Base-by-base conservation (phyloP, 306 rosid genomes). In the Vigna trinervia region DNA sequence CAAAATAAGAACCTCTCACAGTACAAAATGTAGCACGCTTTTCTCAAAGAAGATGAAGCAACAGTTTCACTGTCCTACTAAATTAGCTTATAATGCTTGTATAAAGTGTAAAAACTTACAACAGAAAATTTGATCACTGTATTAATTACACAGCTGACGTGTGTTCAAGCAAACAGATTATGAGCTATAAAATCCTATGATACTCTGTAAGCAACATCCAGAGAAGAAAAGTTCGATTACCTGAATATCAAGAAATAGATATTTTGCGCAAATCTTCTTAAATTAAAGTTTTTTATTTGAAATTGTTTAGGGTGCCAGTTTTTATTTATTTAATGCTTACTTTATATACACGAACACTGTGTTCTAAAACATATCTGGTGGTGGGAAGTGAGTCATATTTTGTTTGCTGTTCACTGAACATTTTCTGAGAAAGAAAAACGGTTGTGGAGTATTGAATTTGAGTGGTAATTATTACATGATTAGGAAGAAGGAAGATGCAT, bases 401-500 rank as follows among this genome's bases (percentile, higher is more conserved):
- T 54, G 4, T 22, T 23, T 57, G 62, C 11, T 57, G 63, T 23
- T 57, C 1, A 23, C 0, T 12, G 20, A 23, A 1, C 8, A 57
- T 57, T 23, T 23, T 22, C 8, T 57, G 12, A 7, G 19, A 12
- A 15, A 60, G 15, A 30, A 15, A 61, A 14, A 4, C 6, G n/a
- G 67, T 32, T 2, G 67, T 30, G 34, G 43, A 14, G 67, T 6
- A 32, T 61, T 61, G 15, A 64, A 38, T 39, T 10, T 23, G 5
- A 74, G 38, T 58, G 59, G 8, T 43, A 36, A 52, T 12, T 72
- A 56, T 72, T 57, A 12, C 7, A 12, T 62, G 23, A 76, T 38
- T 23, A 28, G 39, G 22, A 64, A 53, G 79, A 64, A 62, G 39
- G 64, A 23, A 73, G 12, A 56, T 22, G 12, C 15, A 58, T 63